Evolutionary conservation across 2,329 filamentous ascomycete species (phyloP).

Genomic region (Aspergillus awamori): DNA sequence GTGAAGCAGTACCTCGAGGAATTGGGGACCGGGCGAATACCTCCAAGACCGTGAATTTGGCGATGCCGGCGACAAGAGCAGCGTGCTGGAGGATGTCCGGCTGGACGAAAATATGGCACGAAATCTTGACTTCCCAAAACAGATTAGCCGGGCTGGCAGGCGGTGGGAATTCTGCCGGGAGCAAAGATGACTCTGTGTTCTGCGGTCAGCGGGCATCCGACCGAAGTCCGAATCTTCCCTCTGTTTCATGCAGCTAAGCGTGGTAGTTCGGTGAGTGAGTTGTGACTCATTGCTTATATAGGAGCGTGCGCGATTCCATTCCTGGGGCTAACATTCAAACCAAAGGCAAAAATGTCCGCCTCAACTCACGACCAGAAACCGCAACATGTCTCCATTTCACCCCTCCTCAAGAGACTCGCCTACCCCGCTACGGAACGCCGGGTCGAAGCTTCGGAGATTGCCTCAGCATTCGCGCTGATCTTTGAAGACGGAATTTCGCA

Average conservation of each 20-base stretch:
- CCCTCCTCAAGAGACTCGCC: conserved; percentile 52
- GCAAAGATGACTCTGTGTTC: conserved; percentile 15
- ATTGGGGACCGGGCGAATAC: background rate
- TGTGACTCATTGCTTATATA: background rate
- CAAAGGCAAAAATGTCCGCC: conserved; percentile 29
- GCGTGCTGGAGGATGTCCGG: conserved; percentile 4
- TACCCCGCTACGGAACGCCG: conserved; percentile 48
- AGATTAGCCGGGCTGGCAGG: conserved; percentile 19
- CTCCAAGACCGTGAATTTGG: conserved; percentile 8
- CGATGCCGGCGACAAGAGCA: conserved; percentile 12
- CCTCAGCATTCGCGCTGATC: conserved; percentile 84
- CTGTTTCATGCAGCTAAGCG: background rate
- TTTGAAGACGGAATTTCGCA: conserved; percentile 89
- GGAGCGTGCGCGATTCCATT: background rate
- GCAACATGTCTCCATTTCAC: conserved; percentile 50
- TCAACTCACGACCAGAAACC: conserved; percentile 29
- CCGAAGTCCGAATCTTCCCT: background rate
- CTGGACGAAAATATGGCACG: conserved; percentile 22
- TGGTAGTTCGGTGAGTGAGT: background rate
- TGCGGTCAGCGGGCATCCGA: background rate
- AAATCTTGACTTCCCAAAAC: conserved; percentile 21
- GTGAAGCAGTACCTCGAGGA: background rate
- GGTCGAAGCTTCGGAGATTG: conserved; percentile 79
- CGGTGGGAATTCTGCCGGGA: conserved; percentile 30
- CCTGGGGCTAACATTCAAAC: background rate